Evolutionary conservation across 306 rosid species (phyloP).

Genomic region (Dalbergia cochinchinensis): DNA sequence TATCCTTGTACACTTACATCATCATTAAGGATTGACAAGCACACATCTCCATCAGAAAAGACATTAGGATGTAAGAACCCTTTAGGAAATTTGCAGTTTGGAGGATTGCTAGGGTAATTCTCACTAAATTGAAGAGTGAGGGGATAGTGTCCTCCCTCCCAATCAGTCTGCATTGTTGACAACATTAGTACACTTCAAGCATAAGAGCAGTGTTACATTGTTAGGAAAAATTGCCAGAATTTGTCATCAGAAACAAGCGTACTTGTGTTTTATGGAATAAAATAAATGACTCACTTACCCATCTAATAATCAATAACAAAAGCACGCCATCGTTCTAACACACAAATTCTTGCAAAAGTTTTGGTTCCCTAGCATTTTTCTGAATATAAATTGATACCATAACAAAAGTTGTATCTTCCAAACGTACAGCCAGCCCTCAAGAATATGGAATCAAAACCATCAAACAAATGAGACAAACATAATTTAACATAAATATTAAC

Average conservation of each 20-base stretch:
- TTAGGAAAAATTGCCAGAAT: no score
- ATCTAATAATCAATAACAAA: no score
- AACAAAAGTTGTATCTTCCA: neutral
- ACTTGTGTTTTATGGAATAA: no score
- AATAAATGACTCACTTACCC: no score
- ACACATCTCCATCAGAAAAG: constrained; percentile 34
- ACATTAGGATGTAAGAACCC: constrained; percentile 49
- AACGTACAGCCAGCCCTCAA: neutral
- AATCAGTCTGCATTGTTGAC: constrained; percentile 26
- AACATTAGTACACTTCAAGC: neutral
- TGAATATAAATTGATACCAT: neutral
- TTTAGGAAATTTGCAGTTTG: constrained; percentile 37
- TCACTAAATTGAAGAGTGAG: constrained; percentile 18
- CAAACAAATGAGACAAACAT: neutral
- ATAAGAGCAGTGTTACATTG: no score
- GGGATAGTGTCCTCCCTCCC: constrained; percentile 45
- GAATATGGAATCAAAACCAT: neutral
- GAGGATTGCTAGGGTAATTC: constrained; percentile 40
- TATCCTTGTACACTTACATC: constrained; percentile 25
- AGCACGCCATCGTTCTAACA: no score
- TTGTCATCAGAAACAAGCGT: no score
- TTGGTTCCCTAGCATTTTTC: no score
- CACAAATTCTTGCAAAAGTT: no score
- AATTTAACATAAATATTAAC: neutral
- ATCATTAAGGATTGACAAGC: constrained; percentile 45